phyloP scores from a whole-genome alignment of 2,329 filamentous ascomycete genomes.

The Tympanopsis confertula region DNA sequence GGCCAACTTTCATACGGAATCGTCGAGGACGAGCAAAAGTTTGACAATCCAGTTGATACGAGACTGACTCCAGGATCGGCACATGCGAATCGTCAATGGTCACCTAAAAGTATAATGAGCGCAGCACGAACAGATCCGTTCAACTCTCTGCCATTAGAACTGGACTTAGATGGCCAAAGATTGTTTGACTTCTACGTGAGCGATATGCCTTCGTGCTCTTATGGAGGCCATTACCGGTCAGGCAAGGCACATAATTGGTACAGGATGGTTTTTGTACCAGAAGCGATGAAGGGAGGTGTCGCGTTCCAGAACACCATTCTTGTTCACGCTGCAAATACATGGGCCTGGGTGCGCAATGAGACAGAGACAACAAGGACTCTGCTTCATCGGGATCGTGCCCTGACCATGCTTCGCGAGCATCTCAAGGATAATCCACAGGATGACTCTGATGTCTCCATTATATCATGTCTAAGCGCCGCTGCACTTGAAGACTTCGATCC shows the following conservation, averaged over 20 bases:
- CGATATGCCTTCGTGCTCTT: conserved; percentile 23
- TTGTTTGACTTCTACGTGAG: conserved; percentile 26
- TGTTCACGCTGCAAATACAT: conserved; percentile 22
- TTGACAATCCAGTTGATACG: too few relatives aligned
- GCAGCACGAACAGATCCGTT: conserved; percentile 23
- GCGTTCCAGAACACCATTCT: conserved; percentile 23
- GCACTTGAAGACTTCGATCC: conserved; percentile 25
- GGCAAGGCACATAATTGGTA: conserved; percentile 23
- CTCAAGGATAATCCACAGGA: conserved; percentile 15
- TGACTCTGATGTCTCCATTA: conserved; percentile 22
- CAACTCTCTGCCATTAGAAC: conserved; percentile 17
- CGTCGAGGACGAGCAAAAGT: too few relatives aligned
- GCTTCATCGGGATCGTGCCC: conserved; percentile 16
- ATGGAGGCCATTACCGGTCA: conserved; percentile 19
- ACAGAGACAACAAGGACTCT: conserved; percentile 16
- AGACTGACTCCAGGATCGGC: too few relatives aligned
- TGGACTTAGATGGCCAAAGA: conserved; percentile 15
- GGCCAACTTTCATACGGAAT: not conserved
- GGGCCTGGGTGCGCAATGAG: conserved; percentile 20
- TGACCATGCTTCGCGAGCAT: conserved; percentile 19
- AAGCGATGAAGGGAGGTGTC: conserved; percentile 23
- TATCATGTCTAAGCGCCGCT: conserved; percentile 23
- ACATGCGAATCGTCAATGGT: too few relatives aligned
- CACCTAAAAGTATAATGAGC: conserved; percentile 17
- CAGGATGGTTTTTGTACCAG: conserved; percentile 21